Evolutionary conservation across 768 basidiomycete species (phyloP), one percentile per base, ranked within the genome.

Genomic region (Botryobasidium botryosum): DNA sequence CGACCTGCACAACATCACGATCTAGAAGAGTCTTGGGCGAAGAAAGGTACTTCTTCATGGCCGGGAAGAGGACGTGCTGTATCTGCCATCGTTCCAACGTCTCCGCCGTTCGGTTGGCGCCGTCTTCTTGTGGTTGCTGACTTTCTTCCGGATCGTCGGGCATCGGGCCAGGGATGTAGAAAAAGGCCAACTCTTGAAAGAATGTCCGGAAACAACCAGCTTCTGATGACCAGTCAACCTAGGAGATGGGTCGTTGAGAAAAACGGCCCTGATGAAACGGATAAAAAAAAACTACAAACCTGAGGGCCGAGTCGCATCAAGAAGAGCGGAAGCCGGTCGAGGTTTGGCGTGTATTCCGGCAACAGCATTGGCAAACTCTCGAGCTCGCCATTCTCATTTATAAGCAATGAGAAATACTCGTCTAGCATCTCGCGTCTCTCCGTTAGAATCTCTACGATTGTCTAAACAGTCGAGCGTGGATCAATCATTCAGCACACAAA

Each of bases 171-270:
- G 87, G 83, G 0, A 76, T 70, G 58, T 94, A 88, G 63, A 96
- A 97, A 57, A 74, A 85, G 2, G 90, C 87, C 5, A 99, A 66
- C 59, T 99, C 94, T 28, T 78, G 75, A 24, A 92, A 65, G 57
- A 97, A 82, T 0, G 75, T 71, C 17, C 72, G 69, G 56, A 99
- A 96, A 56, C 94, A 99, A 47, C 75, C 79, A 24, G 65, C 65
- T 57, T 99, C 94, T 0, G 71, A 68, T 17, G 69, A 68, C 94
- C 94, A 99, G 54, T 90, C 68, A 23, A 96, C 87, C 83, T 96
- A 29, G 6, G 8, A 3, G 47, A 32, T 4, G 6, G 33, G 10
- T 13, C 18, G 38, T 17, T 6, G 31, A 37, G 18, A n/a, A 27
- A 17, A 50, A 15, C 37, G 24, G 1, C 28, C 24, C 7, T n/a